A percentile compares a stretch with the other conserved stretches of the same genome.
Evolutionary conservation across 129 eudicot genomes (phyloP).

Genomic region (Flaveria trinervia): DNA sequence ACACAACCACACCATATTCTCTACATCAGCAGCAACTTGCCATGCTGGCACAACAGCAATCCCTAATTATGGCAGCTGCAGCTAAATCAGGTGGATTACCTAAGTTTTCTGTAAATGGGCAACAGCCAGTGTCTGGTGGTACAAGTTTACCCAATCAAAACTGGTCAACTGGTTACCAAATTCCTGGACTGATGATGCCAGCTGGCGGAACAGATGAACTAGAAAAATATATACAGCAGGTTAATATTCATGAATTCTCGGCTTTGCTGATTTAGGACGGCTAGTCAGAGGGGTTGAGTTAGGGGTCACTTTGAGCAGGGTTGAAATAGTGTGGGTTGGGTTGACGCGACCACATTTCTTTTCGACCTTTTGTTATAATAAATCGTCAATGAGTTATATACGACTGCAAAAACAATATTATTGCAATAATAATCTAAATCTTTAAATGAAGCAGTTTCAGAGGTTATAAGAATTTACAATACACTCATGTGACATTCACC

Average conservation of each 20-base stretch:
- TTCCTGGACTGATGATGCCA: slow-evolving; percentile 71
- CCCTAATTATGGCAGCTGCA: slow-evolving; percentile 78
- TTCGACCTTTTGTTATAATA: neutral
- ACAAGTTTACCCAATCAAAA: slow-evolving; percentile 51
- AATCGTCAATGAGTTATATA: neutral
- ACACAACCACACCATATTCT: slow-evolving; percentile 50
- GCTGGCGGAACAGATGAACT: slow-evolving; percentile 53
- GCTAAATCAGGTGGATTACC: slow-evolving; percentile 65
- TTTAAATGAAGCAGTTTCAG: neutral
- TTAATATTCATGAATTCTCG: slow-evolving; percentile 31
- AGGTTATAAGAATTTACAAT: neutral
- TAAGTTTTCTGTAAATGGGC: slow-evolving; percentile 52
- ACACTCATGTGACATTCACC: neutral
- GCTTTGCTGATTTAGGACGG: neutral
- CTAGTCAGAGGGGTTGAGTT: neutral
- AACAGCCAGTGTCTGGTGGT: slow-evolving; percentile 57
- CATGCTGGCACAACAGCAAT: slow-evolving; percentile 76
- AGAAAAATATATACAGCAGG: slow-evolving; percentile 67
- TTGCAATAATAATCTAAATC: neutral
- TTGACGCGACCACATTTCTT: neutral
- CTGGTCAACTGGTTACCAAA: slow-evolving; percentile 77
- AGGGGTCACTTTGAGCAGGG: neutral
- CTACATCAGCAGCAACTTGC: slow-evolving; percentile 57
- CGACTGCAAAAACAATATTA: neutral
- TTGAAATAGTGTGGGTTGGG: neutral